These are phyloP conservation scores for Fusarium dlaminii DNA, from an alignment of 2,329 filamentous ascomycete species.

Conservation along the genomic window DNA sequence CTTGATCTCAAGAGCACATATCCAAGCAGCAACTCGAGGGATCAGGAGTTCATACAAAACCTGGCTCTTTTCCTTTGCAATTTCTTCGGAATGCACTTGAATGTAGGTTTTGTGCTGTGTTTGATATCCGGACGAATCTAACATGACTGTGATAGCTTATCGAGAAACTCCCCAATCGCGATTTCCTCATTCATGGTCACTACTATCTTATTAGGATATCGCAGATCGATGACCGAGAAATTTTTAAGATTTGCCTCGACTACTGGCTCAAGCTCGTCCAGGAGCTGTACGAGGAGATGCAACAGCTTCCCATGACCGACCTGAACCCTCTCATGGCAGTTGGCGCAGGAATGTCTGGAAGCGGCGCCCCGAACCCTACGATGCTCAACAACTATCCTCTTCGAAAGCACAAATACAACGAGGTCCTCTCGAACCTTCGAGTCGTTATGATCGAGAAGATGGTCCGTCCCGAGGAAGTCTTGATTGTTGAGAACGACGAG, in stretches of 20 bases:
- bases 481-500: constrained; percentile 99
- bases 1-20: constrained; percentile 94
- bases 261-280: constrained; percentile 99
- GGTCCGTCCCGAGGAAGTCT: constrained; percentile 96
- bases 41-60: constrained; percentile 98
- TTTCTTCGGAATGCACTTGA: constrained; percentile 94
- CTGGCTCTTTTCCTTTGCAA: constrained; percentile 95
- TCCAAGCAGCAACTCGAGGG: constrained; percentile 86
- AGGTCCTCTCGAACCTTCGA: constrained; percentile 91
- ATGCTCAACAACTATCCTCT: constrained; percentile 91
- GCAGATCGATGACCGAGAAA: constrained; percentile 97
- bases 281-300: constrained; percentile 99
- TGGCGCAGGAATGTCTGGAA: constrained; percentile 75
- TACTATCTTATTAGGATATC: constrained; percentile 99
- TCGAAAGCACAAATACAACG: constrained; percentile 97
- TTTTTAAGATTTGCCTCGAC: constrained; percentile 99
- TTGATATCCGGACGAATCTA: constrained; percentile 24
- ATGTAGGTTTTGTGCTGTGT: constrained; percentile 60
- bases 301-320: constrained; percentile 91
- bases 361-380: constrained; percentile 84
- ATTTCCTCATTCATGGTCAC: constrained; percentile 94
- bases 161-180: constrained; percentile 93
- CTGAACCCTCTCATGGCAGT: constrained; percentile 89
- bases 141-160: constrained; percentile 69
- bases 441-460: constrained; percentile 99